These are phyloP conservation scores for Cystodermella granulosa DNA, from an alignment of 1,284 basidiomycete genomes.

Conservation along the genomic window DNA sequence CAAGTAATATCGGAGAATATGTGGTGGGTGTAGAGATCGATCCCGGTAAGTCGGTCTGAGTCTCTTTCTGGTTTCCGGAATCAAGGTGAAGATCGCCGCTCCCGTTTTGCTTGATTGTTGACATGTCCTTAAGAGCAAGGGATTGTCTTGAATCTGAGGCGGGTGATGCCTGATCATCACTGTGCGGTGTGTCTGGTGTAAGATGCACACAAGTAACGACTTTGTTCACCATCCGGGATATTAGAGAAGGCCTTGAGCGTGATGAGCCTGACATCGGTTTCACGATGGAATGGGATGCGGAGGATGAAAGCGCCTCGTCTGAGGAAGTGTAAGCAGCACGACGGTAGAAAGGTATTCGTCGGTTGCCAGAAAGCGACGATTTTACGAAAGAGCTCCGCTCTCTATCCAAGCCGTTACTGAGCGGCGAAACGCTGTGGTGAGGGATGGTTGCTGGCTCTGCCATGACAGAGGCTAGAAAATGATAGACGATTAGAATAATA, in stretches of 20 bases:
- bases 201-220: conserved; percentile 41
- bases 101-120: not conserved
- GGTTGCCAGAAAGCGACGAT: conserved; percentile 36
- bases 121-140: conserved; percentile 3
- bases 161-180: not conserved
- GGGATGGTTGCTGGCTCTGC: conserved; percentile 8
- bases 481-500: not conserved
- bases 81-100: no score
- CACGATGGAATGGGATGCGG: conserved; percentile 27
- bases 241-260: conserved; percentile 32
- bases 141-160: conserved; percentile 1
- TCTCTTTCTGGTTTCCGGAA: no score
- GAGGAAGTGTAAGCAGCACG: conserved; percentile 38
- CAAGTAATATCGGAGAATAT: conserved; percentile 32
- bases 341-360: conserved; percentile 43
- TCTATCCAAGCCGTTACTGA: conserved; percentile 29
- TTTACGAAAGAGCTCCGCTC: conserved; percentile 42
- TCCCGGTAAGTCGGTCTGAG: conserved; percentile 21
- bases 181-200: conserved; percentile 13
- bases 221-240: conserved; percentile 36
- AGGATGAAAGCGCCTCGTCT: conserved; percentile 27
- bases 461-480: not conserved
- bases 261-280: conserved; percentile 22
- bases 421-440: conserved; percentile 8
- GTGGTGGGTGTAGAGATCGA: conserved; percentile 28